These are phyloP conservation scores for Aspergillus baeticus DNA, from an alignment of 495 filamentous ascomycete species.

Conservation along the genomic window DNA sequence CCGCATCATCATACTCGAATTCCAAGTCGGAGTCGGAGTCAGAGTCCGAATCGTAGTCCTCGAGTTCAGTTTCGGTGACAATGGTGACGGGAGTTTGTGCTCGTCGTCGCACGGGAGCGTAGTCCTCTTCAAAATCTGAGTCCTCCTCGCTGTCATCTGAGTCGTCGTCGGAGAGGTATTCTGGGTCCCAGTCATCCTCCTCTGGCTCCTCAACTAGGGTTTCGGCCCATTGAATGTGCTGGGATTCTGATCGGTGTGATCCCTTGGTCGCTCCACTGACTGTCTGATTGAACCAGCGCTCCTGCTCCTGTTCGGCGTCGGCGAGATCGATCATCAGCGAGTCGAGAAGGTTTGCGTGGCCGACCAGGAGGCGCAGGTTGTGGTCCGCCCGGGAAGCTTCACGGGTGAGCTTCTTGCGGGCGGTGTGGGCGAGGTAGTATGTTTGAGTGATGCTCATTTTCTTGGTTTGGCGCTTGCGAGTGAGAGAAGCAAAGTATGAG, in stretches of 20 bases:
- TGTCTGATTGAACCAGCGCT: constrained; percentile 96
- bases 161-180: constrained; percentile 55
- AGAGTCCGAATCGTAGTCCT: constrained; percentile 50
- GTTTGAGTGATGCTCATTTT: constrained; percentile 98
- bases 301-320: constrained; percentile 93
- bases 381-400: constrained; percentile 90
- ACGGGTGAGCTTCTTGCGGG: constrained; percentile 87
- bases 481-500: constrained; percentile 37
- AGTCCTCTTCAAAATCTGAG: constrained; percentile 50
- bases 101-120: constrained; percentile 42
- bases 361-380: constrained; percentile 88
- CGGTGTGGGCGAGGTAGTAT: constrained; percentile 95
- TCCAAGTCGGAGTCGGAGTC: constrained; percentile 50
- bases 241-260: constrained; percentile 53
- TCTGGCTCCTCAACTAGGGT: constrained; percentile 70
- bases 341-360: constrained; percentile 98
- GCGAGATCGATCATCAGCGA: constrained; percentile 92
- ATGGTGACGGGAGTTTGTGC: constrained; percentile 38
- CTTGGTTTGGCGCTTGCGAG: constrained; percentile 52
- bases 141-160: constrained; percentile 57
- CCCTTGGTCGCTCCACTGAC: constrained; percentile 69
- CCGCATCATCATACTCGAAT: constrained; percentile 64
- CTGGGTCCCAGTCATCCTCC: constrained; percentile 69
- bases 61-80: constrained; percentile 45
- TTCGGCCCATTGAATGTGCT: constrained; percentile 88